Conservation (phyloP, 225 moss, liverwort and hornwort species). For the Polytrichum formosum region DNA sequence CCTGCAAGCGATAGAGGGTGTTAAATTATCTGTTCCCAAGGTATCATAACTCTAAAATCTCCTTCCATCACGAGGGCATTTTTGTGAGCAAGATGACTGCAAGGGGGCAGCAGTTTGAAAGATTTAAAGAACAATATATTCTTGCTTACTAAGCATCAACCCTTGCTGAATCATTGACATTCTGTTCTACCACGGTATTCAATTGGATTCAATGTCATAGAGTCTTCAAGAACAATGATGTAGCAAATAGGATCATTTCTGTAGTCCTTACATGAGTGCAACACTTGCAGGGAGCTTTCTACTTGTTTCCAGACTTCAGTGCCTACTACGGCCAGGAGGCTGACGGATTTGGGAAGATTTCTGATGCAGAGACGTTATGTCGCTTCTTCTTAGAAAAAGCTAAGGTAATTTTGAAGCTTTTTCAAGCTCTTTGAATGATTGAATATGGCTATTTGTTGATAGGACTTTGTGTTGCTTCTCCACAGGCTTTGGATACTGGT, state of each 20-base stretch:
- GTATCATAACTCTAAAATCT: slow-evolving; percentile 19
- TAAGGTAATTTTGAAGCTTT: slow-evolving; percentile 41
- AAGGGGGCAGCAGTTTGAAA: too few relatives aligned
- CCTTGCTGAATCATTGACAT: too few relatives aligned
- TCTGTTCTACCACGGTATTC: too few relatives aligned
- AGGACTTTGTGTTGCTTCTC: background rate
- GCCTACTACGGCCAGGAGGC: slow-evolving; percentile 72
- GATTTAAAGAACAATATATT: too few relatives aligned
- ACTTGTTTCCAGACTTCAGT: slow-evolving; percentile 97
- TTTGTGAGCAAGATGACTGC: background rate
- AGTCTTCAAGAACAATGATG: too few relatives aligned
- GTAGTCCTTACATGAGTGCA: too few relatives aligned
- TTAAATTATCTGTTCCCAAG: slow-evolving; percentile 83
- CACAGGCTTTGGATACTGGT: background rate
- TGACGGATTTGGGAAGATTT: slow-evolving; percentile 83
- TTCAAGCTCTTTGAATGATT: background rate
- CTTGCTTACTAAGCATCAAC: too few relatives aligned
- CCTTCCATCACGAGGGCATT: background rate
- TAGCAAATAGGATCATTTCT: too few relatives aligned
- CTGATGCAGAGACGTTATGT: slow-evolving; percentile 81
- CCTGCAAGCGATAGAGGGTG: slow-evolving; percentile 77
- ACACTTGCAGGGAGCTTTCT: slow-evolving; percentile 81
- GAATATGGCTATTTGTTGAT: background rate
- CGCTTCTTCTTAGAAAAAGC: slow-evolving; percentile 91
- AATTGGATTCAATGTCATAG: too few relatives aligned